These are phyloP conservation scores for Macroventuria anomochaeta DNA, from an alignment of 2,329 filamentous ascomycete species.

Conservation along the genomic window DNA sequence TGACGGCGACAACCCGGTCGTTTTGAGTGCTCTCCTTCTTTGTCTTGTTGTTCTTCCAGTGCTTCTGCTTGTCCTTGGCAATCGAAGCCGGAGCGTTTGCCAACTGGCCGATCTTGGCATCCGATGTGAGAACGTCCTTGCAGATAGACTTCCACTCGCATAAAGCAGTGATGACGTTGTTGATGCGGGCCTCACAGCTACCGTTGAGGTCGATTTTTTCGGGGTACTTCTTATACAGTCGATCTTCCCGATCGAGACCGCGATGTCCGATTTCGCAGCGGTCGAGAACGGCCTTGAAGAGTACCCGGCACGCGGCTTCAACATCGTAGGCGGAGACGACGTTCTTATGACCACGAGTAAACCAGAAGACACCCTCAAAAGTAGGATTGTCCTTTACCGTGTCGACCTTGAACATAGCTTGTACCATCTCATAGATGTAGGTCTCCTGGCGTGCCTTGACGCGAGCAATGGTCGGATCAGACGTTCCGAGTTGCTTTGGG, in stretches of 20 bases:
- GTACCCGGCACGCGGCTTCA: neutral
- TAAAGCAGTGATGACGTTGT: neutral
- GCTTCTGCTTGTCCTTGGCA: neutral
- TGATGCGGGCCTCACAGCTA: neutral
- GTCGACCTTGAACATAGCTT: neutral
- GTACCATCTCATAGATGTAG: neutral
- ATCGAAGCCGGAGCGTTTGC: neutral
- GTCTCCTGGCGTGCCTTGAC: neutral
- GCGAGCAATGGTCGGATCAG: neutral
- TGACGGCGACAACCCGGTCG: neutral
- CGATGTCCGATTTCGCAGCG: neutral
- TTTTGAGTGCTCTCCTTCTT: neutral
- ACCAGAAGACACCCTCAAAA: neutral
- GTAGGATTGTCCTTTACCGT: neutral
- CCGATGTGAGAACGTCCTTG: neutral
- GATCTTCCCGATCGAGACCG: neutral
- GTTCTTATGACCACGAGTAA: neutral
- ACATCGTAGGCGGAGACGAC: neutral
- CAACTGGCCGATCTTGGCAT: neutral
- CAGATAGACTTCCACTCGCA: neutral
- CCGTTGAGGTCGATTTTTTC: no score
- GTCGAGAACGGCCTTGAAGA: neutral
- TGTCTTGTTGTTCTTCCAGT: neutral
- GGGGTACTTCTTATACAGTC: no score
- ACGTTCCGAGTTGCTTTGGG: no score